Base-by-base conservation (phyloP, 2,329 filamentous ascomycete genomes). In the Neofusicoccum laricinum region DNA sequence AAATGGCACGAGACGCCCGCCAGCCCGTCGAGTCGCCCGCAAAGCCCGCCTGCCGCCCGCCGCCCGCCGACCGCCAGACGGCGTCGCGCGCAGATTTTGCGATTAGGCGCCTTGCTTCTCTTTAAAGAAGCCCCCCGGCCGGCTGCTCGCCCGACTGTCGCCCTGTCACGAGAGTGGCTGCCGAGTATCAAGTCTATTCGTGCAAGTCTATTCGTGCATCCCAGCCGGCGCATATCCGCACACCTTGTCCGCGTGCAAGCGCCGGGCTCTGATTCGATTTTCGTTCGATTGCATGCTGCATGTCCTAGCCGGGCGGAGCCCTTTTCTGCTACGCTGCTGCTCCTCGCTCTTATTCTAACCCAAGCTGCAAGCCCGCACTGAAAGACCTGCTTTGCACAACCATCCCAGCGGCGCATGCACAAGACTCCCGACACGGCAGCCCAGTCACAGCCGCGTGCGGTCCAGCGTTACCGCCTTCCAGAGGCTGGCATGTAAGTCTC, bases 331-430 rank as follows among this genome's bases (percentile, higher is more conserved):
- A 30, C 66, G 59, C 57, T 64, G 67, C 67, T 71, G 68, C 72
- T 71, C 67, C 71, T 73, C 69, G 68, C 61, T 65, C 68, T 65
- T 51, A 15, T 66, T 55, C 58, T 74, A 70, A 70, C 67, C 73
- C 67, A 72, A 71, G 70, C 75, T 77, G 72, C 74, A 71, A 70
- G 67, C 69, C 67, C 46, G 41, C 64, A 15, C 68, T 71, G 70
- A 72, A 72, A 69, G 69, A 75, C 71, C 67, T 68, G 62, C 66
- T 64, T 38, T 66, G 64, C 57, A 66, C 64, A 57, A 65, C 66
- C 64, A 66, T 71, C 69, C 71, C 68, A 69, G 68, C 69, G 76
- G 73, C 79, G 75, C 76, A 76, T 80, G 78, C 78, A 78, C 76
- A 68, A 66, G 66, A 70, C 68, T 73, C 69, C 72, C 70, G 69